Evolutionary conservation across 2,329 filamentous ascomycete genomes (phyloP), one percentile per base, ranked within the genome.

Genomic region (Trichothecium sympodiale): DNA sequence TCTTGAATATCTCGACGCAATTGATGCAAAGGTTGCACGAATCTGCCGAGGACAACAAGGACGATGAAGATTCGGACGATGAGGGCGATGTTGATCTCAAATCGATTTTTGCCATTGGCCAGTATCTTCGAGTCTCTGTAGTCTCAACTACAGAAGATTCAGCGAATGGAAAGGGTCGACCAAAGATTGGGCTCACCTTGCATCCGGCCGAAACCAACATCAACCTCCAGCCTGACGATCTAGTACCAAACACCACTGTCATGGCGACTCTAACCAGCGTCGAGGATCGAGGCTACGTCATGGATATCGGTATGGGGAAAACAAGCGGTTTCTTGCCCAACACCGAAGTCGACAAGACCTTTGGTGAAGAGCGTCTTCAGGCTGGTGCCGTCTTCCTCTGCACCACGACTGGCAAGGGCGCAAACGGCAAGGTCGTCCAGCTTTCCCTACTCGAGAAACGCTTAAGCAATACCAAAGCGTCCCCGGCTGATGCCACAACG

Each of bases 271-370:
- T 98, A 17, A 61, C 73, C 34, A 98, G 89, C 57, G 81, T 93
- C n/a, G 89, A 98, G 58, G 93, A 98, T 49, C 88, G 94, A 51
- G 91, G 91, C 42, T 72, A 91, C 39, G 75, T 96, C 38, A 94
- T 98, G 86, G 86, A 95, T 47, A 61, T 96, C 27, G 86, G 86
- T 14, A 65, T 96, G 6, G 67, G 77, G 26, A 70, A 74, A 27
- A 56, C 88, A 35, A 80, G 78, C 43, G 91, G 84, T 3, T 98
- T 98, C 60, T 69, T 98, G 51, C 75, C 86, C 5, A 83, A 81
- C 41, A 86, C 82, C 51, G 87, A 95, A 53, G 64, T 95, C 14
- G 83, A 84, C 34, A 17, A 72, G 20, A 67, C 65, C 31, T 64
- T 83, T 14, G 64, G 79, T 5, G 69, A 83, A 42, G 69, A 78